phyloP scores from a whole-genome alignment of 495 filamentous ascomycete species.

The Neurospora sp. region DNA sequence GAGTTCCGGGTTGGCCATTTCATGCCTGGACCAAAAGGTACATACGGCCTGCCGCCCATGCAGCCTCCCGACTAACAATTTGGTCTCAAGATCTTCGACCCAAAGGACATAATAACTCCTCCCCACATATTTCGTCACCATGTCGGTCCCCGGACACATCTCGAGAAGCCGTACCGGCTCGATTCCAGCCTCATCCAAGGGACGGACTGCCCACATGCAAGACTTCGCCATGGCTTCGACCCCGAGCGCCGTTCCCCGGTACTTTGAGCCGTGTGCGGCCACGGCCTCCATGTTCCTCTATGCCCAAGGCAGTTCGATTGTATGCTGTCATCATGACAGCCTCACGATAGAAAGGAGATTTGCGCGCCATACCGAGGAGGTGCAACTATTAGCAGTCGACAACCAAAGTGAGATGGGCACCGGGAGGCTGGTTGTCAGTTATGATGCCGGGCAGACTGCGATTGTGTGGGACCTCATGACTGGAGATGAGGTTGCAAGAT shows the following conservation, averaged over 20 bases:
- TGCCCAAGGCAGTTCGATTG: constrained; percentile 64
- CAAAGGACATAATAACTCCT: not conserved
- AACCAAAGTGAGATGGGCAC: constrained; percentile 83
- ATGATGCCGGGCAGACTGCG: constrained; percentile 81
- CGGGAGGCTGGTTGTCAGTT: constrained; percentile 81
- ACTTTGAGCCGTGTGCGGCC: constrained; percentile 76
- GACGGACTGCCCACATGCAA: constrained; percentile 30
- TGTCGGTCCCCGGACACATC: constrained; percentile 33
- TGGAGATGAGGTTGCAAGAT: constrained; percentile 79
- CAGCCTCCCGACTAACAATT: constrained; percentile 14
- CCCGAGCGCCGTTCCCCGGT: constrained; percentile 33
- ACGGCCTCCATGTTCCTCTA: constrained; percentile 83
- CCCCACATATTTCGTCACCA: constrained; percentile 24
- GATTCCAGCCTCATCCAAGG: constrained; percentile 31
- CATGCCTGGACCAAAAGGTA: constrained; percentile 6
- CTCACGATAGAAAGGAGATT: constrained; percentile 83
- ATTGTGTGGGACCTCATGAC: constrained; percentile 97
- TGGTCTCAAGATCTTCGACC: constrained; percentile 11
- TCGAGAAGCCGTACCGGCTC: constrained; percentile 54
- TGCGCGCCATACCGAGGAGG: constrained; percentile 70
- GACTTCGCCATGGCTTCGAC: constrained; percentile 43
- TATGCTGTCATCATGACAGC: constrained; percentile 85
- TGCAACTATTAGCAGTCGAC: constrained; percentile 76
- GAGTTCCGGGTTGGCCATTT: constrained; percentile 3
- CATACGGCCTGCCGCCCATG: constrained; percentile 4